Base-by-base conservation (phyloP, 2,329 filamentous ascomycete genomes). In the Colletotrichum liriopes region DNA sequence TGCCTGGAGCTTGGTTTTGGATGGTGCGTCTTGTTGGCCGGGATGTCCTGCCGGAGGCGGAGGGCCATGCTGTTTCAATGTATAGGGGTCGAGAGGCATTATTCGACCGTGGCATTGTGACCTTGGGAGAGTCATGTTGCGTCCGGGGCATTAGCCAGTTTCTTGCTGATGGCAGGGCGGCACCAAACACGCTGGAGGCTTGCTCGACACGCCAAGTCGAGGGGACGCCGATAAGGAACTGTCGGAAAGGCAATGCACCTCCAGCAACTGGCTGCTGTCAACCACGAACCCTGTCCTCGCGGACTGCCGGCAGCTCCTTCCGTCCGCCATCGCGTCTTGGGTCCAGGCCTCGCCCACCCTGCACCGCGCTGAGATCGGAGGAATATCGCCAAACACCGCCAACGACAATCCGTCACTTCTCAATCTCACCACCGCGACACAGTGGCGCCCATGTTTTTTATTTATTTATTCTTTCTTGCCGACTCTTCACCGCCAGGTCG, bases 391-490 rank as follows among this genome's bases (percentile, higher is more conserved):
- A 69, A 63, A 45, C 60, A 55, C 45, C 26, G 43, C 52, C 52
- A 47, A 55, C 51, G 29, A 39, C 6, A 47, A 26, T 65, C 29
- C 29, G 59, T 69, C 65, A 63, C 47, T 59, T 69, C 41, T 72
- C 65, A 60, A 20, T 64, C 69, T 72, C 65, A 69, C 69, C 69
- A 68, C 59, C 32, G 54, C 55, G n/a, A 64, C 52, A 47, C 41
- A 11, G 23, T 23, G 41, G n/a, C 23, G 35, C 41, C 62, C 23
- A 35, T 39, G 16, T 37, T 35, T 26, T 39, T 23, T 26, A 26
- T 26, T 26, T 26, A 2, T 26, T 26, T 26, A 26, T 26, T 26
- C 23, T 26, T 26, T 37, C 54, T 37, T 45, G 26, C 37, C 51
- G 1, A 18, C 26, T 41, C 52, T 69, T 72, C 69, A 72, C 69